Evolutionary conservation across 2,329 filamentous ascomycete genomes (phyloP).

Genomic region (Chrysoporthe cubensis): DNA sequence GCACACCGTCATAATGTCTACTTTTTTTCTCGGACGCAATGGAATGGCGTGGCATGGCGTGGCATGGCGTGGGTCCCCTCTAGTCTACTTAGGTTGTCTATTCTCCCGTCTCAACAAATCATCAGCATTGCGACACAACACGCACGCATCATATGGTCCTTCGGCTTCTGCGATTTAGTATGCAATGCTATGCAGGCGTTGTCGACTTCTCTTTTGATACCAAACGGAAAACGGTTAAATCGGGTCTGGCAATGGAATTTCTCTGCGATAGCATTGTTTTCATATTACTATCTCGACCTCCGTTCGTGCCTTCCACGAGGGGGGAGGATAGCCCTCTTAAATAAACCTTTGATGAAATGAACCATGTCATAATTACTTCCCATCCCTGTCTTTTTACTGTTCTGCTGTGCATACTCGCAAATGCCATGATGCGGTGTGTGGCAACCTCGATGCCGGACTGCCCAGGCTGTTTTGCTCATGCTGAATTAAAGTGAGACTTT

Average conservation of each 20-base stretch:
- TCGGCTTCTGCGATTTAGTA: background rate
- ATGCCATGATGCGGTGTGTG: background rate
- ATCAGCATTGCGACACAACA: slow-evolving; percentile 26
- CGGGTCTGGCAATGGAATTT: background rate
- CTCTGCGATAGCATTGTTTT: background rate
- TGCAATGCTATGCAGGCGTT: slow-evolving; percentile 16
- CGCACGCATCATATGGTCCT: slow-evolving; percentile 15
- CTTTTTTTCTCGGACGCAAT: slow-evolving; percentile 14
- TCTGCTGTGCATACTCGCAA: background rate
- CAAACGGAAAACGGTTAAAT: background rate
- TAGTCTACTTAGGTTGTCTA: slow-evolving; percentile 10
- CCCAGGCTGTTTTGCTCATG: too few species aligned
- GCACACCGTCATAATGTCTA: slow-evolving; percentile 28
- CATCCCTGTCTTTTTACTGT: background rate
- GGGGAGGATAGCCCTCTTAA: background rate
- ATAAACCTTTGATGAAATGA: background rate
- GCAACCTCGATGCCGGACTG: background rate
- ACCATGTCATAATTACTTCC: background rate
- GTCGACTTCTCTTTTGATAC: slow-evolving; percentile 22
- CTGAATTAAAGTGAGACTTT: too few species aligned
- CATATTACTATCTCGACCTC: background rate
- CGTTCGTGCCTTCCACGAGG: background rate
- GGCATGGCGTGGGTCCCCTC: slow-evolving; percentile 10
- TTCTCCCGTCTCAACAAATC: slow-evolving; percentile 18
- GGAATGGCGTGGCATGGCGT: slow-evolving; percentile 16